A percentile compares a stretch with the other conserved stretches of the same genome.
Evolutionary conservation across 257 asterid species (phyloP).

Genomic region (Solanum raphanifolium): DNA sequence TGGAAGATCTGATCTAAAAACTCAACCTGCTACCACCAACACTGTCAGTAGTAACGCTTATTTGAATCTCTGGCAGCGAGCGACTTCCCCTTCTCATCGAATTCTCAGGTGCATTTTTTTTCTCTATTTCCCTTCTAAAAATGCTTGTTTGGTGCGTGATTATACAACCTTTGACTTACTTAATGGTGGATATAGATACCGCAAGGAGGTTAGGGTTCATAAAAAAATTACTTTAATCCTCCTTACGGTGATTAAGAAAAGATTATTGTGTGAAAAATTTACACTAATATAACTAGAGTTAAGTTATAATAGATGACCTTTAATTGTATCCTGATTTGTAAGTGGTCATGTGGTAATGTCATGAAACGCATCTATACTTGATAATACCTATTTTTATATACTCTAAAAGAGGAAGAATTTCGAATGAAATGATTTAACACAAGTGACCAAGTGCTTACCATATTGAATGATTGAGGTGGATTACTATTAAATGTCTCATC

Average conservation of each 20-base stretch:
- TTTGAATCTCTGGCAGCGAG: constrained; percentile 71
- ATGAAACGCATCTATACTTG: not conserved
- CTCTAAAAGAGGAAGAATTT: not conserved
- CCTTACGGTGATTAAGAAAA: too few species aligned
- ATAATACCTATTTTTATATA: not conserved
- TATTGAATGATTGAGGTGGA: not conserved
- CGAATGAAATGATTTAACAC: not conserved
- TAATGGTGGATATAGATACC: not conserved
- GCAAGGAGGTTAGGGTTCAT: not conserved
- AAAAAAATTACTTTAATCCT: too few species aligned
- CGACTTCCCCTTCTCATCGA: constrained; percentile 63
- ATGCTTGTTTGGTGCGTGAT: not conserved
- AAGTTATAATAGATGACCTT: not conserved
- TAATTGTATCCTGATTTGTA: not conserved
- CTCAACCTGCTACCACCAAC: constrained; percentile 13
- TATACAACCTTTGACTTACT: accelerated
- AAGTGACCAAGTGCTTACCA: not conserved
- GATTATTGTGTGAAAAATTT: not conserved
- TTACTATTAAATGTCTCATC: not conserved
- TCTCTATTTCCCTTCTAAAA: not conserved
- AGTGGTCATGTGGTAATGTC: not conserved
- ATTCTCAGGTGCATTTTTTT: constrained; percentile 27
- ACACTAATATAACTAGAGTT: not conserved
- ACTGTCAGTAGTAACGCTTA: constrained; percentile 12
- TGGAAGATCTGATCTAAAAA: constrained; percentile 46